phyloP scores from a whole-genome alignment of 2,329 filamentous ascomycete genomes.

The Alternaria conjuncta region DNA sequence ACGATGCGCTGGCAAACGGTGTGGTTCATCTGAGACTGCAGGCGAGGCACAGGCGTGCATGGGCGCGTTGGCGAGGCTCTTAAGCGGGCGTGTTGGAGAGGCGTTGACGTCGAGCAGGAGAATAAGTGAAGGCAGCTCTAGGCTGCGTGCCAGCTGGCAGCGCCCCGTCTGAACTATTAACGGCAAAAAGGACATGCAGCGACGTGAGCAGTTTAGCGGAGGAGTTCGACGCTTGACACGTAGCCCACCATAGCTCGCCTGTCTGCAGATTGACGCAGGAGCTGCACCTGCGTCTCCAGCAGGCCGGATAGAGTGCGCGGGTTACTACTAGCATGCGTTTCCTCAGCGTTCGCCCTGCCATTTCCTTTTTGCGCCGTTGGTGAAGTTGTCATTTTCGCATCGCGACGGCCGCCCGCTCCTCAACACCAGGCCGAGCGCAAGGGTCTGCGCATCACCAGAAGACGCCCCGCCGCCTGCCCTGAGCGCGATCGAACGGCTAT shows the following conservation, averaged over 20 bases:
- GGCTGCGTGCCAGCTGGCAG: constrained; percentile 48
- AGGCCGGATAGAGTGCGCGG: constrained; percentile 38
- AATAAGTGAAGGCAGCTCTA: constrained; percentile 28
- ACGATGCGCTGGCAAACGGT: constrained; percentile 34
- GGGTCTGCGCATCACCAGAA: constrained; percentile 19
- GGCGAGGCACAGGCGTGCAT: constrained; percentile 32
- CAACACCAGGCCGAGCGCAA: constrained; percentile 20
- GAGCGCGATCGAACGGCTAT: constrained; percentile 20
- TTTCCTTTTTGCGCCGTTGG: constrained; percentile 19
- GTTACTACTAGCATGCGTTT: constrained; percentile 43
- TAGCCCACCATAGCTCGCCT: constrained; percentile 45
- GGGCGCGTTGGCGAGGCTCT: constrained; percentile 23
- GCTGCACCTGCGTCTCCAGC: constrained; percentile 47
- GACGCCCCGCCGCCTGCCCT: constrained; percentile 11
- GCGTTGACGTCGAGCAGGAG: constrained; percentile 24
- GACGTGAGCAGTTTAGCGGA: constrained; percentile 44
- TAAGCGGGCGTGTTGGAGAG: constrained; percentile 22
- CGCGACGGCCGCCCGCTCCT: constrained; percentile 26
- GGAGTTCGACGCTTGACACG: constrained; percentile 43
- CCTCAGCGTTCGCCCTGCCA: constrained; percentile 36
- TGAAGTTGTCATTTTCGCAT: constrained; percentile 8
- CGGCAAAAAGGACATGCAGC: constrained; percentile 38
- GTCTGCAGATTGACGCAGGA: constrained; percentile 50
- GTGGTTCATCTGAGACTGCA: constrained; percentile 25
- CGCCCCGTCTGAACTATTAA: constrained; percentile 36